phyloP scores from a whole-genome alignment of 2,329 filamentous ascomycete genomes.

The Penicillium hordei region DNA sequence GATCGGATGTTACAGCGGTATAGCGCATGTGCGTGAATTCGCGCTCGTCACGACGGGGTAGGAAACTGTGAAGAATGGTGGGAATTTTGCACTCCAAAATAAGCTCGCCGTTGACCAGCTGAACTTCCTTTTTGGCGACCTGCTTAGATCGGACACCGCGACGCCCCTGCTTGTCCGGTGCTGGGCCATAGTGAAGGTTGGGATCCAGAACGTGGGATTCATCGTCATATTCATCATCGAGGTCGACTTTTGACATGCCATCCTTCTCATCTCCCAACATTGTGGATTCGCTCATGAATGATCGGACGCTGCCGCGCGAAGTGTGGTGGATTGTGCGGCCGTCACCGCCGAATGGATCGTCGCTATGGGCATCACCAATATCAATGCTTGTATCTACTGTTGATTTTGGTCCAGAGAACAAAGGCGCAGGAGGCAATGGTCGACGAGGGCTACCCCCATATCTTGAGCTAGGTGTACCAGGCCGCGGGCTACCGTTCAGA shows the following conservation, averaged over 20 bases:
- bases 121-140: constrained; percentile 89
- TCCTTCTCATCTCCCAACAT: constrained; percentile 55
- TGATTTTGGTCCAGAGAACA: constrained; percentile 65
- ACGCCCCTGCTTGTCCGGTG: constrained; percentile 81
- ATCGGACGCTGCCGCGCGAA: constrained; percentile 57
- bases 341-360: constrained; percentile 69
- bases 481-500: constrained; percentile 83
- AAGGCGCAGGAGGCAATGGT: constrained; percentile 81
- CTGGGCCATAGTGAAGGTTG: constrained; percentile 75
- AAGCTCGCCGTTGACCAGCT: constrained; percentile 94
- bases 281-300: constrained; percentile 62
- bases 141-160: constrained; percentile 83
- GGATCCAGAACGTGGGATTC: constrained; percentile 58
- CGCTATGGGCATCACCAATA: constrained; percentile 62
- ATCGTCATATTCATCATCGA: constrained; percentile 47
- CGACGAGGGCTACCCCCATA: constrained; percentile 86
- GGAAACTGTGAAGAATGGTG: constrained; percentile 94
- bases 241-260: constrained; percentile 42
- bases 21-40: constrained; percentile 99
- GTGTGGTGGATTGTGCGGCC: constrained; percentile 47
- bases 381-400: constrained; percentile 46
- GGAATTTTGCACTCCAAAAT: constrained; percentile 99
- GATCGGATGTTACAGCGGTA: constrained; percentile 96
- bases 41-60: constrained; percentile 86
- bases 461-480: constrained; percentile 83